A percentile compares a stretch with the other conserved stretches of the same genome.
phyloP scores from a whole-genome alignment of 306 rosid genomes.

The Corylus americana region DNA sequence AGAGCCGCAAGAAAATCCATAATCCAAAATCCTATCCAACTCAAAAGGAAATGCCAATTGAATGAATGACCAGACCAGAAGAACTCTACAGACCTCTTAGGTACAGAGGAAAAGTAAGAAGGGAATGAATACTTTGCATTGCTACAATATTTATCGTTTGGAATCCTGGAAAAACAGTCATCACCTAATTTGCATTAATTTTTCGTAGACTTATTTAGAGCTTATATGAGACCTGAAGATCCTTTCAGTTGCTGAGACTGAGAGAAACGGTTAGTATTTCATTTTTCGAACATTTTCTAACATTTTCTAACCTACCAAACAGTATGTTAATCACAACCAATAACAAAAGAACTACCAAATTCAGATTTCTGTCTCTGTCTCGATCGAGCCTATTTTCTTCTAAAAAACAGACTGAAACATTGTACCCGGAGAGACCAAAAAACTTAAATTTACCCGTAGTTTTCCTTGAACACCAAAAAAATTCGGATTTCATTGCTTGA shows the following conservation, averaged over 20 bases:
- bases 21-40: constrained; percentile 21
- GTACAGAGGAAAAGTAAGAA: background rate
- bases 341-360: too few species aligned
- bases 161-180: background rate
- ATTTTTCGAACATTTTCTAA: too few species aligned
- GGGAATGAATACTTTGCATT: background rate
- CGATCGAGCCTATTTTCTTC: background rate
- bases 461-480: background rate
- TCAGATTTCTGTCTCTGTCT: background rate
- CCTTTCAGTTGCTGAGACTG: background rate
- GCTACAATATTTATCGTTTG: background rate
- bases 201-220: background rate
- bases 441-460: background rate
- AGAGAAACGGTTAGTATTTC: background rate
- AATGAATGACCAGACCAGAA: too few species aligned
- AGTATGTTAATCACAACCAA: too few species aligned
- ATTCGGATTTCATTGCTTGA: background rate
- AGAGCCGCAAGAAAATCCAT: too few species aligned
- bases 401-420: background rate
- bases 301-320: too few species aligned
- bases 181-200: background rate
- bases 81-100: too few species aligned
- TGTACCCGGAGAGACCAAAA: background rate
- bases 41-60: background rate
- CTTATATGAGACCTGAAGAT: background rate